Conservation (phyloP, 2,329 filamentous ascomycete species). For the Penicillium decumbens region DNA sequence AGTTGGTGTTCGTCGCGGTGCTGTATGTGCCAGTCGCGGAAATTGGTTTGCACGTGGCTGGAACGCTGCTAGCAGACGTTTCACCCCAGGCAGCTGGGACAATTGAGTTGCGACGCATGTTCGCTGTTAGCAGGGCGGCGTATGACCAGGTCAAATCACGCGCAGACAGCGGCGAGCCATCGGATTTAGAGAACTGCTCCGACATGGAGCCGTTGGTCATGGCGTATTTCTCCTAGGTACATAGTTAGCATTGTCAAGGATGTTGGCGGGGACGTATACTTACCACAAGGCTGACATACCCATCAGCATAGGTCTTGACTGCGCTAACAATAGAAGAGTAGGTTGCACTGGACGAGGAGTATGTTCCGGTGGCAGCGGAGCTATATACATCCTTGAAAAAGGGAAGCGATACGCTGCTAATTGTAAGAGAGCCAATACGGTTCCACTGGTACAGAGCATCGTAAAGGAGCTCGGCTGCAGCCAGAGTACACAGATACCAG, state of each 20-base stretch:
- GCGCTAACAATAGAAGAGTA: conserved; percentile 56
- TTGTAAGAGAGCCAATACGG: conserved; percentile 56
- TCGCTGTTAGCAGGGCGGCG: conserved; percentile 39
- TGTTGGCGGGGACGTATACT: not conserved
- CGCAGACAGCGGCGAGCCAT: conserved; percentile 38
- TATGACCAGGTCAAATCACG: conserved; percentile 46
- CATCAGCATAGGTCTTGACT: conserved; percentile 60
- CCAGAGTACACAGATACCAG: conserved; percentile 71
- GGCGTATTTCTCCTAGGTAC: conserved; percentile 25
- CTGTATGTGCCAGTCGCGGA: conserved; percentile 34
- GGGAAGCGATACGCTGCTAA: conserved; percentile 60
- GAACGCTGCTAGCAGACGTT: conserved; percentile 29
- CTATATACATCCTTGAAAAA: conserved; percentile 68
- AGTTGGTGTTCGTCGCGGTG: conserved; percentile 30
- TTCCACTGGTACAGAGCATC: conserved; percentile 71
- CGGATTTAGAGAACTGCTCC: conserved; percentile 39
- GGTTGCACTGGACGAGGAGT: conserved; percentile 51
- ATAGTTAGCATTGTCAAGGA: not conserved
- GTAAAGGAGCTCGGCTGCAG: conserved; percentile 75
- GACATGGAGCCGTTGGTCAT: conserved; percentile 32
- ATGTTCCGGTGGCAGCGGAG: conserved; percentile 58
- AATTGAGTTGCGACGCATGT: conserved; percentile 30
- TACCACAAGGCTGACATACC: conserved; percentile 48
- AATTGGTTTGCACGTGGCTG: conserved; percentile 27
- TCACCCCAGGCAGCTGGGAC: conserved; percentile 36